Percentiles rank a stretch among this genome's conserved stretches.
These are phyloP conservation scores for Penicillium crystallinum DNA, from an alignment of 495 filamentous ascomycete species.

Conservation along the genomic window DNA sequence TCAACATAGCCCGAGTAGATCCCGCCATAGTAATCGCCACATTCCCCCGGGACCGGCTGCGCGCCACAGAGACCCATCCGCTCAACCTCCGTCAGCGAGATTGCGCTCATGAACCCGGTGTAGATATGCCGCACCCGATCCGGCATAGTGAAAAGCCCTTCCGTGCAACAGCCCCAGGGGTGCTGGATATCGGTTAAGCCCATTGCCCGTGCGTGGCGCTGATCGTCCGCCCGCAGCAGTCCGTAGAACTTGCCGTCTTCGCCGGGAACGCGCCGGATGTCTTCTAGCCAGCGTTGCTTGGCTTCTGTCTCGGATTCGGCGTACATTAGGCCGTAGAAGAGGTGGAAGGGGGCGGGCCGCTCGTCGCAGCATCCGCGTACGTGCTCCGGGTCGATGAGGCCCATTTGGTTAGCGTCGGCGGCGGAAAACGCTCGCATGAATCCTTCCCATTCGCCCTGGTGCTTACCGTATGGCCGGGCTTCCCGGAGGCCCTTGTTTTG, in stretches of 20 bases:
- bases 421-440: background rate
- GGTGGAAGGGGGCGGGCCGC: background rate
- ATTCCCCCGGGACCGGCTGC: background rate
- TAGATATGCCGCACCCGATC: background rate
- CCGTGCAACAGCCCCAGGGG: background rate
- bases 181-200: background rate
- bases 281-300: background rate
- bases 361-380: background rate
- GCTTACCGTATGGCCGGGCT: background rate
- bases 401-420: background rate
- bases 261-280: background rate
- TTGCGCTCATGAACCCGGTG: background rate
- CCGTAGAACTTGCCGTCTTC: background rate
- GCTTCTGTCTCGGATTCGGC: background rate
- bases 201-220: background rate
- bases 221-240: background rate
- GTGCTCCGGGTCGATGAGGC: background rate
- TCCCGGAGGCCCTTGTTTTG: background rate
- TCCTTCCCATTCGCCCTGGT: background rate
- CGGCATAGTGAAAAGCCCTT: background rate
- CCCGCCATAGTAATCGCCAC: background rate
- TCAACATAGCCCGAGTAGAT: background rate
- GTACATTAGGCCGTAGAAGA: background rate
- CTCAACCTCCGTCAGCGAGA: background rate
- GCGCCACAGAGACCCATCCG: background rate